A percentile compares a stretch with the other conserved stretches of the same genome.
Evolutionary conservation across 2,329 filamentous ascomycete species (phyloP).

Genomic region (Fusarium veterinarium): DNA sequence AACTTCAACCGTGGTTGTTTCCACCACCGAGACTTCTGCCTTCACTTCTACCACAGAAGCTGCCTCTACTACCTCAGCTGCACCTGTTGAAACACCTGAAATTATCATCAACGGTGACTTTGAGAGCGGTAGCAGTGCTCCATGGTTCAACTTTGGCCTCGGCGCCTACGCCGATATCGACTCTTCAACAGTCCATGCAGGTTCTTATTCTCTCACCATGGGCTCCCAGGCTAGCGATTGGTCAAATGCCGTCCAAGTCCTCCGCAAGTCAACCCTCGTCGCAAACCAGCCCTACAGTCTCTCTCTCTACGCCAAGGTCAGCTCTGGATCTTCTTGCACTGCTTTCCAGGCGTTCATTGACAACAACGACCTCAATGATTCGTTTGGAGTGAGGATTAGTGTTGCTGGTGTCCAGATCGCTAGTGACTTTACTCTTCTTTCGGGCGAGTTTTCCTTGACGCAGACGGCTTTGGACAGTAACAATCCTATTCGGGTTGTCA

Average conservation of each 20-base stretch:
- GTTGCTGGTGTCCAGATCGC: not conserved
- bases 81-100: not conserved
- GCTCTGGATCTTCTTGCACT: not conserved
- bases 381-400: not conserved
- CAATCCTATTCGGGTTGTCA: not conserved
- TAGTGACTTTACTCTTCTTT: not conserved
- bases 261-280: not conserved
- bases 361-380: not conserved
- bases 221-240: not conserved
- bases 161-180: not conserved
- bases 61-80: not conserved
- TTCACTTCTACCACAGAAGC: not conserved
- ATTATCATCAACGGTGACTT: not conserved
- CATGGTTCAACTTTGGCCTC: not conserved
- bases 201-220: not conserved
- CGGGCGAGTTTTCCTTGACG: not conserved
- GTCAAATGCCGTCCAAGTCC: not conserved
- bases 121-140: not conserved
- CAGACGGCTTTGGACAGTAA: not conserved
- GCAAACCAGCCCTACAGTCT: not conserved
- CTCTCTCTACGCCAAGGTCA: not conserved
- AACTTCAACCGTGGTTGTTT: not conserved
- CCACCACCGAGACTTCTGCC: not conserved
- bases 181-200: not conserved
- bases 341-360: not conserved